These are phyloP conservation scores for Saccharomycopsis crataegensis DNA, from an alignment of 1,139 yeast genomes.

Conservation along the genomic window DNA sequence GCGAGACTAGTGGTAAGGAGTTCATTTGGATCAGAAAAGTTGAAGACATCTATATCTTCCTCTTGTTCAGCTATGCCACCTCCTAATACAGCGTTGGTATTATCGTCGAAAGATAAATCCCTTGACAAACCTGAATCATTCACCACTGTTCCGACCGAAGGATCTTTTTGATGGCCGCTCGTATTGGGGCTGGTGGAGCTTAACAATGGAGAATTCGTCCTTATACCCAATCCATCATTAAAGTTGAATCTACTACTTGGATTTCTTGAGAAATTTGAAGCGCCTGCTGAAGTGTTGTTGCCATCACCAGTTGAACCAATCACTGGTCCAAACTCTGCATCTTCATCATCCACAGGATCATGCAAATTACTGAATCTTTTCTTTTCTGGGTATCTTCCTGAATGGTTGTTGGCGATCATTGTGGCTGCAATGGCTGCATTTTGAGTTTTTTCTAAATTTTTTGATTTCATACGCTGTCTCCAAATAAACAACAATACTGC, in stretches of 20 bases:
- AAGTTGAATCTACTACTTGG: slow-evolving; percentile 16
- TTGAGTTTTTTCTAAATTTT: slow-evolving; percentile 25
- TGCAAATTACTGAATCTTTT: slow-evolving; percentile 9
- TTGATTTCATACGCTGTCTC: slow-evolving; percentile 28
- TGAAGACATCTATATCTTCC: slow-evolving; percentile 9
- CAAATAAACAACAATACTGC: slow-evolving; percentile 39
- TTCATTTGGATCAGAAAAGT: slow-evolving; percentile 1
- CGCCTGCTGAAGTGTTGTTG: slow-evolving; percentile 1
- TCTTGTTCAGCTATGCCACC: slow-evolving; percentile 8
- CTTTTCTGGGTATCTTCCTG: slow-evolving; percentile 17
- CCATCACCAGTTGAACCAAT: slow-evolving; percentile 20
- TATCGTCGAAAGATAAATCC: background rate
- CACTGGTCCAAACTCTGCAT: slow-evolving; percentile 9
- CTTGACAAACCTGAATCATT: background rate
- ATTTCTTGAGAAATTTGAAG: slow-evolving; percentile 16
- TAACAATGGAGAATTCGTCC: background rate
- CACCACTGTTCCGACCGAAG: background rate
- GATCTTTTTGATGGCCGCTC: background rate
- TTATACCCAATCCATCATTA: background rate
- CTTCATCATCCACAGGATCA: slow-evolving; percentile 9
- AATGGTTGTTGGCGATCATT: slow-evolving; percentile 18
- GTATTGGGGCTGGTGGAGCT: background rate
- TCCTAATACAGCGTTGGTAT: background rate
- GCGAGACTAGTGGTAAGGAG: background rate
- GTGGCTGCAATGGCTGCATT: slow-evolving; percentile 20